Percentiles rank a stretch among this genome's conserved stretches.
Conservation (phyloP, 2,329 filamentous ascomycete genomes). For the Thermomyces lanuginosus region DNA sequence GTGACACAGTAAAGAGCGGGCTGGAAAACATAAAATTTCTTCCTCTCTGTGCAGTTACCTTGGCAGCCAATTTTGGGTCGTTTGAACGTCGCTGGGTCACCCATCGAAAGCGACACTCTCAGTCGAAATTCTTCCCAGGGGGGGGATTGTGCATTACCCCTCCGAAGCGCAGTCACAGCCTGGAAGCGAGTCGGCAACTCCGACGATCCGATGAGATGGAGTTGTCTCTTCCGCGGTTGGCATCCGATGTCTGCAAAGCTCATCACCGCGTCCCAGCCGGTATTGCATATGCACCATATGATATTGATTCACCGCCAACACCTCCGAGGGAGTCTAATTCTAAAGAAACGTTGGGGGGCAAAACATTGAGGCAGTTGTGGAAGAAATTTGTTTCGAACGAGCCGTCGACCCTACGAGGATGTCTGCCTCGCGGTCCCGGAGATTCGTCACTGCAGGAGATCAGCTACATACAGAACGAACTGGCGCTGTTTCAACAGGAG, state of each 20-base stretch:
- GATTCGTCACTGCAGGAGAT: too few species aligned
- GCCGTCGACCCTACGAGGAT: too few species aligned
- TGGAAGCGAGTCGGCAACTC: constrained; percentile 10
- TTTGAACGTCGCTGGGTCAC: constrained; percentile 11
- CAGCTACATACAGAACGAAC: too few species aligned
- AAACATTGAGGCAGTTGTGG: constrained; percentile 2
- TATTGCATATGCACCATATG: constrained; percentile 1
- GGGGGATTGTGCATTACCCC: constrained; percentile 15
- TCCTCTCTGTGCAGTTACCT: constrained; percentile 18
- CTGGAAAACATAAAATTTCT: constrained; percentile 13
- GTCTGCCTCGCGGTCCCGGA: too few species aligned
- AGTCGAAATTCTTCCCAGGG: constrained; percentile 8
- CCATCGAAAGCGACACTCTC: constrained; percentile 2
- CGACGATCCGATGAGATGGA: constrained; percentile 1
- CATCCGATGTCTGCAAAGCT: constrained; percentile 8
- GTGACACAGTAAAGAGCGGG: constrained; percentile 1
- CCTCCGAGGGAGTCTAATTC: too few species aligned
- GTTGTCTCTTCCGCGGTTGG: constrained; percentile 9
- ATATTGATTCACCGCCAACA: too few species aligned
- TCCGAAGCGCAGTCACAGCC: constrained; percentile 13
- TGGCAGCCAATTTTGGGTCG: constrained; percentile 15
- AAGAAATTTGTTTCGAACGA: background rate
- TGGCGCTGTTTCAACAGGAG: too few species aligned
- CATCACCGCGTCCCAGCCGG: constrained; percentile 2
- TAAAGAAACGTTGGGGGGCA: too few species aligned